Evolutionary conservation across 805 yeast species (phyloP), one percentile per base, ranked within the genome.

Genomic region (Kluyveromyces aestuarii): DNA sequence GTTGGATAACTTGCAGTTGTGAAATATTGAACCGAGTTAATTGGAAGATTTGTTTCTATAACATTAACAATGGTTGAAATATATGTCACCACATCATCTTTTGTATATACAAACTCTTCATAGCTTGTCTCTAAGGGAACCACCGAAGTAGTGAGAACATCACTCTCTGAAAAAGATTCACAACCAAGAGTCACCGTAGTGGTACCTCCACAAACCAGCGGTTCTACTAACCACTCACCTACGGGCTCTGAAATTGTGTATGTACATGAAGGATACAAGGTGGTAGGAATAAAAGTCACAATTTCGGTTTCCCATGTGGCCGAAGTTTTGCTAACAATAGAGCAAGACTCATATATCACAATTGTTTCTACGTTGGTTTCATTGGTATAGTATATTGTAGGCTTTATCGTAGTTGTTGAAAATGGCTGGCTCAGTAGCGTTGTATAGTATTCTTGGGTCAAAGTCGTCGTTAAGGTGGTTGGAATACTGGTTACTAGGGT

Each of bases 301-400:
- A 44, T 25, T 2, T 46, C 46, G 3, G 45, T 44, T 5, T 39
- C 45, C 38, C 41, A 21, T 9, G 48, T 40, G 4, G 36, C 16
- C 9, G 37, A 41, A n/a, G 44, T 41, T 30, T 41, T 41, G 16
- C 37, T 27, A 30, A 48, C 50, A 25, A 48, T 38, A 8, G 50
- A 43, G 10, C 45, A 41, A 13, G 50, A 46, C 27, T 48, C 50
- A 36, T 44, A 48, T 36, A 48, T 36, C n/a, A 48, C 45, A 21
- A 48, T 27, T n/a, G 50, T 48, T 6, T 48, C 41, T 21, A 43
- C 16, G 11, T 36, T 37, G 13, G 47, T 37, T 16, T 36, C 41
- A 27, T 48, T 48, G 1, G 48, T 27, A 17, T 48, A 48, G 25
- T 39, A 36, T 17, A 48, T 47, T 14, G 42, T 48, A 14, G 50